phyloP scores from a whole-genome alignment of 202 grass and related monocot genomes.

The Elaeis oleifera region DNA sequence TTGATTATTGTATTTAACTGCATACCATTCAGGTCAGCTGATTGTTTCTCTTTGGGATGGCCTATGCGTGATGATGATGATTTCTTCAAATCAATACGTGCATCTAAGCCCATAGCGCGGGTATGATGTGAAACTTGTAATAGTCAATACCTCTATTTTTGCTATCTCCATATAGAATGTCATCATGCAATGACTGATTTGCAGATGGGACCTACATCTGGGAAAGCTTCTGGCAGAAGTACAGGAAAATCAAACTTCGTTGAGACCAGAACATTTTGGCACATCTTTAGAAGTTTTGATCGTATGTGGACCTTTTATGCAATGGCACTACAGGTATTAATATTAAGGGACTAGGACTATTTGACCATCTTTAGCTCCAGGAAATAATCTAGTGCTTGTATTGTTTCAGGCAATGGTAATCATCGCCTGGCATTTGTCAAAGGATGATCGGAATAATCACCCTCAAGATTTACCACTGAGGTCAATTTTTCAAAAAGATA shows the following conservation, averaged over 20 bases:
- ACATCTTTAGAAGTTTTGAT: constrained; percentile 95
- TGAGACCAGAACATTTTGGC: constrained; percentile 93
- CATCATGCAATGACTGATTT: constrained; percentile 23
- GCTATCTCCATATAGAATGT: constrained; percentile 6
- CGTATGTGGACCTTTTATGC: constrained; percentile 96
- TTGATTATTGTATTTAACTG: not conserved
- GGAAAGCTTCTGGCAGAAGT: constrained; percentile 49
- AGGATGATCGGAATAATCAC: too few relatives aligned
- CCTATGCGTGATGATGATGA: constrained; percentile 94
- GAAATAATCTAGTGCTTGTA: not conserved
- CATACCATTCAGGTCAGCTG: constrained; percentile 47
- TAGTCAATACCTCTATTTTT: constrained; percentile 22
- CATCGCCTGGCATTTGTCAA: constrained; percentile 32
- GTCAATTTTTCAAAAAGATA: constrained; percentile 39
- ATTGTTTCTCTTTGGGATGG: constrained; percentile 93
- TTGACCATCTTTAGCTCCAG: not conserved
- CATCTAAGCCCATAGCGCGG: constrained; percentile 35
- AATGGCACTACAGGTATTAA: constrained; percentile 68
- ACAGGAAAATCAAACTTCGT: constrained; percentile 93
- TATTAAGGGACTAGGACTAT: constrained; percentile 5
- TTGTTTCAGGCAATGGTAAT: constrained; percentile 35
- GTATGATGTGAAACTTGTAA: constrained; percentile 28
- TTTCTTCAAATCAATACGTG: constrained; percentile 73
- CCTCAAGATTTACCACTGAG: constrained; percentile 25
- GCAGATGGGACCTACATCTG: constrained; percentile 39